Evolutionary conservation across 2,329 filamentous ascomycete species (phyloP).

Genomic region (Trichoderma polysporum): DNA sequence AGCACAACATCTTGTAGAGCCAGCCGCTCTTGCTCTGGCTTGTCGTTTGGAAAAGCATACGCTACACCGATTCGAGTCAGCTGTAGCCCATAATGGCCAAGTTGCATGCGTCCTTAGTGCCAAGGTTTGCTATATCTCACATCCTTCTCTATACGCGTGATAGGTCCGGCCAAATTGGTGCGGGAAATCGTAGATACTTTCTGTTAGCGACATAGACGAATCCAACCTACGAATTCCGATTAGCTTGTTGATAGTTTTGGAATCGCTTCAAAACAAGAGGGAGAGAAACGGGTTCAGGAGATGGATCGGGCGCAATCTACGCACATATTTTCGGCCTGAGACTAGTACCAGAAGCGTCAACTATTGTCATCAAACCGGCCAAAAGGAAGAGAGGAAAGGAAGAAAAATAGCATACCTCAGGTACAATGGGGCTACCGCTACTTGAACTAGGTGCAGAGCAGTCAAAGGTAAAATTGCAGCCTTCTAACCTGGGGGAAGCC

Average conservation of each 20-base stretch:
- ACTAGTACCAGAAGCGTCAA: neutral
- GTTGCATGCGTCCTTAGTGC: neutral
- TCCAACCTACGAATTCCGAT: constrained; percentile 29
- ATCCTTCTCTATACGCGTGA: constrained; percentile 48
- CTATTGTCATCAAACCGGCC: neutral
- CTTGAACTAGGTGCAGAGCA: constrained; percentile 29
- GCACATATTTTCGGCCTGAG: constrained; percentile 5
- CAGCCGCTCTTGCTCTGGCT: constrained; percentile 42
- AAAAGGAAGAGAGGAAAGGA: neutral
- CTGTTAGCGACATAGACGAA: constrained; percentile 40
- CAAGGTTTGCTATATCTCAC: constrained; percentile 32
- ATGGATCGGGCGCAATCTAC: neutral
- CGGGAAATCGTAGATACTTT: constrained; percentile 44
- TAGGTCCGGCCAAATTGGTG: constrained; percentile 48
- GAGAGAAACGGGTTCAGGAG: neutral
- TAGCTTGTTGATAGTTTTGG: neutral
- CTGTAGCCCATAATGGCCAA: neutral
- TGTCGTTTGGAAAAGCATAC: constrained; percentile 48
- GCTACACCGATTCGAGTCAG: constrained; percentile 33
- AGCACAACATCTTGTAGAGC: constrained; percentile 41
- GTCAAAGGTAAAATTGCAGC: constrained; percentile 38
- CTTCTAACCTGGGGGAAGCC: neutral
- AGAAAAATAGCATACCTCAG: constrained; percentile 31
- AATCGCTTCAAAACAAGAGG: neutral
- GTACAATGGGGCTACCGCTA: constrained; percentile 34